Evolutionary conservation across 495 filamentous ascomycete species (phyloP), one percentile per base, ranked within the genome.

Genomic region (Daldinia childiae): DNA sequence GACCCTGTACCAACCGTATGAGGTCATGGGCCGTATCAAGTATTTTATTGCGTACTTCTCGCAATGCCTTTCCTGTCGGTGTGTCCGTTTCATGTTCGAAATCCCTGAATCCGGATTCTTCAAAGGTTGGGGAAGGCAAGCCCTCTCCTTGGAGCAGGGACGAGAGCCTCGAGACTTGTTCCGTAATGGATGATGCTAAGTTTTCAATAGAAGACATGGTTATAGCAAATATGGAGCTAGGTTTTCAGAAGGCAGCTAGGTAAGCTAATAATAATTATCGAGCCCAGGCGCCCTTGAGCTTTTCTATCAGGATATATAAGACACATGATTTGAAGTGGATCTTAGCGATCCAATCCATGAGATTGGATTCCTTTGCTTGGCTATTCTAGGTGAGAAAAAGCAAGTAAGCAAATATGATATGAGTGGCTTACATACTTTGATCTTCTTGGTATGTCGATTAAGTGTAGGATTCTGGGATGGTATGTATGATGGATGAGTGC

Each of bases 71-170:
- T 19, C 69, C 64, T 15, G 11, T 11, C 24, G 64, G 57, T 3
- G 58, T 72, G 17, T 68, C 58, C 15, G 24, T 32, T 54, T 68
- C 69, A 3, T n/a, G 51, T 27, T 51, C 24, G 34, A 72, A 72
- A 34, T 68, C 69, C 29, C 58, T 32, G 27, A 58, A 62, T 14
- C 69, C 58, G n/a, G 64, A 38, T 27, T 72, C 69, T 4, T 41
- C 50, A n/a, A 72, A 58, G 26, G 69, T 72, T 21, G 69, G 69
- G 15, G 64, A 17, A 27, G 69, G 58, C n/a, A 66, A 58, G 3
- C 58, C 64, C 36, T 45, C 50, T 58, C 58, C 64, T 51, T 54
- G 30, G 1, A 72, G 65, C 30, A 72, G 30, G 19, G 64, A 45
- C 6, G 66, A 68, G 27, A 68, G 51, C 6, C 15, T 68, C 9